These are phyloP conservation scores for Gossypium raimondii DNA, from an alignment of 345 rosid genomes.

Conservation along the genomic window DNA sequence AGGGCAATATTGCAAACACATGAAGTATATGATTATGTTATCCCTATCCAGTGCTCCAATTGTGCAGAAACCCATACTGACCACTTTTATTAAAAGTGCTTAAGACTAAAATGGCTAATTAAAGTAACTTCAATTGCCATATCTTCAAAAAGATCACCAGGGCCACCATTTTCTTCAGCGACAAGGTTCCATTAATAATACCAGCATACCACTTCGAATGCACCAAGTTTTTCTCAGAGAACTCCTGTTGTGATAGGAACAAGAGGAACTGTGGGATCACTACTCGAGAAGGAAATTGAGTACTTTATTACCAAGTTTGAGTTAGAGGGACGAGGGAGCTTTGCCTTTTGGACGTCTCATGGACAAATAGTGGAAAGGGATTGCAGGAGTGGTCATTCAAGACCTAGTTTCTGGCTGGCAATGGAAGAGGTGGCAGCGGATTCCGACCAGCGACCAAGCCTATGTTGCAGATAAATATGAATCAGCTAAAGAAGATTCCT, in stretches of 20 bases:
- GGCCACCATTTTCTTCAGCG: conserved; percentile 37
- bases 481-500: conserved; percentile 27
- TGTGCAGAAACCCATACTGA: conserved; percentile 39
- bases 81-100: conserved; percentile 31
- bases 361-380: conserved; percentile 18
- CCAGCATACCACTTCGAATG: conserved; percentile 19
- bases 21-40: conserved; percentile 21
- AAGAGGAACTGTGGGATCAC: conserved; percentile 75
- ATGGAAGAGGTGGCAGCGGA: conserved; percentile 41
- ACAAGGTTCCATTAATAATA: conserved; percentile 29
- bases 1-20: conserved; percentile 21
- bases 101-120: conserved; percentile 10
- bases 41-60: conserved; percentile 27
- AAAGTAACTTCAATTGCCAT: conserved; percentile 17
- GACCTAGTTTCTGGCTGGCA: conserved; percentile 44
- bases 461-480: conserved; percentile 37
- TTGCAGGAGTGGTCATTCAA: conserved; percentile 29
- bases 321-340: conserved; percentile 21
- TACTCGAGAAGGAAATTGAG: conserved; percentile 69
- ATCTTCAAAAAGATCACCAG: not conserved
- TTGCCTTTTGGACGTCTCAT: conserved; percentile 18
- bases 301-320: conserved; percentile 51
- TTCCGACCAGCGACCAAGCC: conserved; percentile 33
- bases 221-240: conserved; percentile 19
- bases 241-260: conserved; percentile 73